Base-by-base conservation (phyloP, 164 flowering plant species). In the Euptelea pleiosperma region DNA sequence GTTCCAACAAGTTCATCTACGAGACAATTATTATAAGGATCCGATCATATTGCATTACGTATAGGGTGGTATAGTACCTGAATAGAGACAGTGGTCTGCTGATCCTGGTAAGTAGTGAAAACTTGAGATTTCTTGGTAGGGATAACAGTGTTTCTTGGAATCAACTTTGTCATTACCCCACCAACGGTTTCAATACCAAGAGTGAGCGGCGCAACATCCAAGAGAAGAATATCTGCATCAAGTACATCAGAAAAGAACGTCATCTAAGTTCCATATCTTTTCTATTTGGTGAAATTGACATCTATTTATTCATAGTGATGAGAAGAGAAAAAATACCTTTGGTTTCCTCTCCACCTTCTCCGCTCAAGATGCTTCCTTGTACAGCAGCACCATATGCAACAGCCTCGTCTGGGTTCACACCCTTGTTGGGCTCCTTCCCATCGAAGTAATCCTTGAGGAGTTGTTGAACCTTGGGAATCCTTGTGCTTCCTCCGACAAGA, bases 341-440 rank as follows among this genome's bases (percentile, higher is more conserved):
- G 40, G 77, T 73, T 44, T 70, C 77, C 2, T 73, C 74, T 16
- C 77, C 77, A 43, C 77, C 77, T 44, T 73, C 77, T 48, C 77
- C 77, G 12, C 77, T 73, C 64, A 73, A 54, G 49, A 73, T 65
- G 41, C 76, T 57, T 57, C 77, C 77, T 59, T 73, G 77, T 11
- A 73, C 78, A 46, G 82, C 82, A 30, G 82, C 82, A 39, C 82
- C 82, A 58, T 60, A 71, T 9, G 82, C 82, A 25, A 78, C 82
- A 31, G 82, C 82, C 48, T 78, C 82, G 54, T 77, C 82, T 0
- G 82, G 79, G 67, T 77, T 77, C 16, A 67, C 70, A 30, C 70
- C 70, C 57, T 67, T 67, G 42, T 41, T 61, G 41, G 70, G 70
- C 47, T 67, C 70, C 42, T 67, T 67, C 8, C 69, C 69, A 53